These are phyloP conservation scores for Raphanus raphanistrum DNA, from an alignment of 345 rosid species.

Conservation along the genomic window DNA sequence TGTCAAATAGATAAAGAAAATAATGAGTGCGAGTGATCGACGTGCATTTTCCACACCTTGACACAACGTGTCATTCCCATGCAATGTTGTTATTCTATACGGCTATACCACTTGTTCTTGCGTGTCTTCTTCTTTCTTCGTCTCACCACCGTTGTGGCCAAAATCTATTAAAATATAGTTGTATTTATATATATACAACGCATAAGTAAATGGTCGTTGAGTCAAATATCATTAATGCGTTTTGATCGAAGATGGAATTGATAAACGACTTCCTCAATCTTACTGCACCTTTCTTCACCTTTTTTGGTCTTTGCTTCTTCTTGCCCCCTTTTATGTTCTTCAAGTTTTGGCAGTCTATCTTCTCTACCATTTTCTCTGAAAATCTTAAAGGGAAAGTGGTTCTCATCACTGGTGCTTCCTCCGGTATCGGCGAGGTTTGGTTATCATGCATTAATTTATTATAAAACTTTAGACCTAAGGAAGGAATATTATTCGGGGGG, in stretches of 20 bases:
- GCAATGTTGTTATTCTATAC: constrained; percentile 45
- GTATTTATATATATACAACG: background rate
- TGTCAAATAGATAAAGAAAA: constrained; percentile 7
- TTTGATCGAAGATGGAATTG: constrained; percentile 41
- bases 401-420: constrained; percentile 67
- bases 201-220: background rate
- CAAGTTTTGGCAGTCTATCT: constrained; percentile 40
- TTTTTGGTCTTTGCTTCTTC: constrained; percentile 49
- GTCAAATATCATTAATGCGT: background rate
- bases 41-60: constrained; percentile 19
- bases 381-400: constrained; percentile 53
- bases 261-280: constrained; percentile 52
- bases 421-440: constrained; percentile 68
- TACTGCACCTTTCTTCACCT: constrained; percentile 50
- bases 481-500: background rate
- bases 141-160: constrained; percentile 25
- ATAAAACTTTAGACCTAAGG: background rate
- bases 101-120: constrained; percentile 8
- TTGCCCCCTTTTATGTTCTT: constrained; percentile 48
- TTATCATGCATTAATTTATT: background rate
- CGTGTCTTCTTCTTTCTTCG: constrained; percentile 26
- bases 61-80: constrained; percentile 48
- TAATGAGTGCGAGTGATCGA: constrained; percentile 1
- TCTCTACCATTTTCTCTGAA: constrained; percentile 43
- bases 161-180: background rate